Percentiles rank a stretch among this genome's conserved stretches.
Conservation (phyloP, 2,329 filamentous ascomycete genomes). For the Capronia americana region DNA sequence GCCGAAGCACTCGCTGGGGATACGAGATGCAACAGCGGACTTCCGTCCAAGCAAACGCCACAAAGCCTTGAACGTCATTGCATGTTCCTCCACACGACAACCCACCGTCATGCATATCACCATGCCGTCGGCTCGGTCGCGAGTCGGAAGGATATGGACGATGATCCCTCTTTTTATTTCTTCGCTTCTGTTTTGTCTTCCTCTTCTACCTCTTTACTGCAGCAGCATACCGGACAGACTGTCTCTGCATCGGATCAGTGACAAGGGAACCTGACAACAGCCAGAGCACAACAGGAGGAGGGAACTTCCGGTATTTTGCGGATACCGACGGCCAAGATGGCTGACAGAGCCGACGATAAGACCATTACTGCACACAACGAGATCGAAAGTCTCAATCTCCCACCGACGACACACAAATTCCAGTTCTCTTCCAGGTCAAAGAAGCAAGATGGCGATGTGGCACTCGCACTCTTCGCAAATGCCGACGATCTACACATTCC, state of each 20-base stretch:
- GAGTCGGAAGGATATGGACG: constrained; percentile 11
- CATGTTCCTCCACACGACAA: constrained; percentile 8
- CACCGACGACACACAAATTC: constrained; percentile 32
- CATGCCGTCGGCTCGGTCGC: constrained; percentile 10
- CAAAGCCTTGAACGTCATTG: constrained; percentile 23
- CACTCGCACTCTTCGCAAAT: constrained; percentile 58
- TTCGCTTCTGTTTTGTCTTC: background rate
- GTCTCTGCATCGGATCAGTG: background rate
- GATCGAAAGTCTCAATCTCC: constrained; percentile 25
- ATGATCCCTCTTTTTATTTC: background rate
- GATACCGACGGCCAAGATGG: constrained; percentile 18
- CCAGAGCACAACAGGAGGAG: background rate
- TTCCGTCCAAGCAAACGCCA: constrained; percentile 19
- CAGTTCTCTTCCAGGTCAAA: constrained; percentile 35
- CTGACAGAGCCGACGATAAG: constrained; percentile 27
- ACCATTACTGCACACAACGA: constrained; percentile 29
- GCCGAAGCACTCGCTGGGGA: constrained; percentile 17
- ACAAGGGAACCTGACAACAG: background rate
- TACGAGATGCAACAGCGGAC: constrained; percentile 24
- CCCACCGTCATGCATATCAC: constrained; percentile 22
- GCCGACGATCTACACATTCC: constrained; percentile 55
- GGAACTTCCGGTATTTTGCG: background rate
- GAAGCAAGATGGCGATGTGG: constrained; percentile 54
- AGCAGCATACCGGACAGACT: background rate
- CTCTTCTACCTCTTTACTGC: background rate